phyloP scores from a whole-genome alignment of 495 filamentous ascomycete genomes.

The Penicillium macrosclerotiorum region DNA sequence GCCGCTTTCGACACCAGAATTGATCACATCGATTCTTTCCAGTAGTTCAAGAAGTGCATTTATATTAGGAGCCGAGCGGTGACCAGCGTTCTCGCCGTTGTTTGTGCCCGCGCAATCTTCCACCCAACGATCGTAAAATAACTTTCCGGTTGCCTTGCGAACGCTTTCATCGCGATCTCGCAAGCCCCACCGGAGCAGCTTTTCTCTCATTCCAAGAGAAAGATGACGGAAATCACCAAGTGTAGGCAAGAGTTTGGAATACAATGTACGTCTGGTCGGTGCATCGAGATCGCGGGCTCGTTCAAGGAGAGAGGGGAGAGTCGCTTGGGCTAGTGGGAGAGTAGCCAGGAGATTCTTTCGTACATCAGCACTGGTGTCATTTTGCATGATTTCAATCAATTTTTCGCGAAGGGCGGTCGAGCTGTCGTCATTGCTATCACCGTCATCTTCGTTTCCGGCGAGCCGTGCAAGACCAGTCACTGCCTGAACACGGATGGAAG shows the following conservation, averaged over 20 bases:
- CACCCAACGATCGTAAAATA: constrained; percentile 95
- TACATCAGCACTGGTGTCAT: constrained; percentile 92
- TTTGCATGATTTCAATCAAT: constrained; percentile 88
- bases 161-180: constrained; percentile 94
- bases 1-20: constrained; percentile 84
- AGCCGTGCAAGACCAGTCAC: constrained; percentile 83
- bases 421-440: constrained; percentile 66
- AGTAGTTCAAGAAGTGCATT: constrained; percentile 83
- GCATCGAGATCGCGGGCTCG: constrained; percentile 86
- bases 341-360: constrained; percentile 85
- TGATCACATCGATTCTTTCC: constrained; percentile 89
- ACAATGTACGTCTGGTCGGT: constrained; percentile 77
- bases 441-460: constrained; percentile 76
- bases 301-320: constrained; percentile 89
- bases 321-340: constrained; percentile 72
- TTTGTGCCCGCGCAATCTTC: constrained; percentile 79
- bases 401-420: constrained; percentile 66
- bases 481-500: constrained; percentile 89
- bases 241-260: constrained; percentile 81
- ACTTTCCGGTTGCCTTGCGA: constrained; percentile 80
- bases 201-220: constrained; percentile 92
- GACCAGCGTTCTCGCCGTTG: constrained; percentile 43
- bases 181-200: constrained; percentile 91
- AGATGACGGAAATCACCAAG: constrained; percentile 95
- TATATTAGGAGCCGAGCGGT: constrained; percentile 60